Evolutionary conservation across 345 rosid species (phyloP).

Genomic region (Crucihimalaya himalaica): DNA sequence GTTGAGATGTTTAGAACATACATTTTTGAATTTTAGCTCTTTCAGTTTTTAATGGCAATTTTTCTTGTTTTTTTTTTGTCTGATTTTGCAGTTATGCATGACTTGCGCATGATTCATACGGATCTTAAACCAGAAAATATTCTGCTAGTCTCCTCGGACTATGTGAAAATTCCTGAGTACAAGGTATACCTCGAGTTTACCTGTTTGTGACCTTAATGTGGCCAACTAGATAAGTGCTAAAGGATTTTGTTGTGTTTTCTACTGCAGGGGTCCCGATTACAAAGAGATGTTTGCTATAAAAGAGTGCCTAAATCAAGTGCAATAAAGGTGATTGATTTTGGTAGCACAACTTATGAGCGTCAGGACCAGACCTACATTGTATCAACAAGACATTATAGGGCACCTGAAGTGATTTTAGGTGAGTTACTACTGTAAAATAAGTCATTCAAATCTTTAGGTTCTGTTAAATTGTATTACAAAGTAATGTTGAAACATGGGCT

Average conservation of each 20-base stretch:
- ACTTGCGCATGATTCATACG: slow-evolving; percentile 74
- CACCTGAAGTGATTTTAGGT: slow-evolving; percentile 92
- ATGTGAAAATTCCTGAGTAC: slow-evolving; percentile 75
- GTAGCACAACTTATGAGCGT: slow-evolving; percentile 82
- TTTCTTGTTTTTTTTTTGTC: not conserved
- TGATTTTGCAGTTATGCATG: slow-evolving; percentile 83
- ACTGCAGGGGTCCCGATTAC: slow-evolving; percentile 55
- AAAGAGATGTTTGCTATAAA: slow-evolving; percentile 56
- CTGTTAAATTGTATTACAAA: not conserved
- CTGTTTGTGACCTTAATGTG: not conserved
- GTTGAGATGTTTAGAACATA: slow-evolving; percentile 12
- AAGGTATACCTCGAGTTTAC: slow-evolving; percentile 47
- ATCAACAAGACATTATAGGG: slow-evolving; percentile 86
- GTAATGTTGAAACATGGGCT: not conserved
- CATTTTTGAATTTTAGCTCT: not conserved
- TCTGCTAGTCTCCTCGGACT: slow-evolving; percentile 73
- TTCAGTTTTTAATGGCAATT: not conserved
- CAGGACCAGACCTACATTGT: slow-evolving; percentile 80
- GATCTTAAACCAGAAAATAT: slow-evolving; percentile 91
- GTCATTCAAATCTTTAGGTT: not conserved
- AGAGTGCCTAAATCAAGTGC: slow-evolving; percentile 88
- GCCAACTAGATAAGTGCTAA: not conserved
- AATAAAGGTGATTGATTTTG: slow-evolving; percentile 89
- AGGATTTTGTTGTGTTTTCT: not conserved
- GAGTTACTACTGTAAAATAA: slow-evolving; percentile 1